These are phyloP conservation scores for Botryotinia narcissicola DNA, from an alignment of 2,329 filamentous ascomycete species.

Conservation along the genomic window DNA sequence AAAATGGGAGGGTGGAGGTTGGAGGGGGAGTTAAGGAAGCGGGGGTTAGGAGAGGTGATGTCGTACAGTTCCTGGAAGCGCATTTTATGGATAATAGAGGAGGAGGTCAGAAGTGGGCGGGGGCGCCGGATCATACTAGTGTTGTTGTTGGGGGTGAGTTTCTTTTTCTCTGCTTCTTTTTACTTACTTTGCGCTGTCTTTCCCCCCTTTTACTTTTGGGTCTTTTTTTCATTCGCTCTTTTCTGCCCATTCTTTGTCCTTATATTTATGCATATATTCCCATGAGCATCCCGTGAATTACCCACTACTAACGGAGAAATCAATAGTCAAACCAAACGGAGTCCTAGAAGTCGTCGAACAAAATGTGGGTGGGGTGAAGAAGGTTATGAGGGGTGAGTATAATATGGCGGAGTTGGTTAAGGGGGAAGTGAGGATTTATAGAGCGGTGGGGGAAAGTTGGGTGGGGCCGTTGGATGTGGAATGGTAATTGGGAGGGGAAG, in stretches of 20 bases:
- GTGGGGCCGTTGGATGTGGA: not conserved
- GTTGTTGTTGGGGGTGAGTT: slow-evolving; percentile 32
- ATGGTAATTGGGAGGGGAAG: not conserved
- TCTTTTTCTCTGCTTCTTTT: not conserved
- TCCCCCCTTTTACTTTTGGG: not conserved
- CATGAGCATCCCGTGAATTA: not conserved
- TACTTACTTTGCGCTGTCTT: not conserved
- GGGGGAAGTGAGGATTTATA: not conserved
- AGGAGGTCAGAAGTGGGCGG: slow-evolving; percentile 35
- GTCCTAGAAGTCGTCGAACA: not conserved
- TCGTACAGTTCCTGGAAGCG: slow-evolving; percentile 39
- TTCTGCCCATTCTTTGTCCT: not conserved
- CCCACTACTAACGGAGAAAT: not conserved
- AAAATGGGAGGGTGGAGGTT: slow-evolving; percentile 26
- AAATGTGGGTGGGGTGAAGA: not conserved
- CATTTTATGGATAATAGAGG: slow-evolving; percentile 35
- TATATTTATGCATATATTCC: not conserved
- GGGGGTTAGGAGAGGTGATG: slow-evolving; percentile 38
- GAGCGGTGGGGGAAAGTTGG: not conserved
- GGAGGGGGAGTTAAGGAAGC: slow-evolving; percentile 31
- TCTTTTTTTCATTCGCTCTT: not conserved
- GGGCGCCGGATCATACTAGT: slow-evolving; percentile 40
- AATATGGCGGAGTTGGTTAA: not conserved
- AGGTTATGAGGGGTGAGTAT: not conserved
- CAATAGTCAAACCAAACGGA: not conserved